phyloP scores from a whole-genome alignment of 192 early-diverging fungal genomes.

The Chytriomyces hyalinus region DNA sequence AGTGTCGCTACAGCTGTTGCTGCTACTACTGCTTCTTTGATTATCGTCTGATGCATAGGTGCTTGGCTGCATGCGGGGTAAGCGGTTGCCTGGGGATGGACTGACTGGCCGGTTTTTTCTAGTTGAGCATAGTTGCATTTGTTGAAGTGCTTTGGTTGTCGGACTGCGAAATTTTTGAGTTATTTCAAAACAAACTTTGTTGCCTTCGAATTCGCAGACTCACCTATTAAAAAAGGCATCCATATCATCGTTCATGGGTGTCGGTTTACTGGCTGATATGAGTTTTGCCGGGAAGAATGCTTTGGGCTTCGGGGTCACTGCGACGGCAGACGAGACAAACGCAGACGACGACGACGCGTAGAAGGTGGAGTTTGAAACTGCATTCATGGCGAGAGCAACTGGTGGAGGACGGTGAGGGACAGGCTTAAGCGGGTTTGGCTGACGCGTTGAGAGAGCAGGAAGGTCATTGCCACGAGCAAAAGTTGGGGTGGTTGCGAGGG shows the following conservation, averaged over 20 bases:
- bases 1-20: not conserved
- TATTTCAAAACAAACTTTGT: not conserved
- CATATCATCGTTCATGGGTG: not conserved
- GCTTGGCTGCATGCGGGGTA: too few relatives aligned
- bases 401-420: too few relatives aligned
- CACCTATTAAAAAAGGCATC: conserved; percentile 24
- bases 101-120: not conserved
- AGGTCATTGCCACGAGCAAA: too few relatives aligned
- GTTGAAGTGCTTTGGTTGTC: conserved; percentile 1
- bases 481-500: too few relatives aligned
- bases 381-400: too few relatives aligned
- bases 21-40: too few relatives aligned
- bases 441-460: too few relatives aligned
- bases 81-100: not conserved
- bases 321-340: conserved; percentile 6
- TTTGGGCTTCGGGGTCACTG: conserved; percentile 9
- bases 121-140: not conserved
- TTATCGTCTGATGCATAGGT: not conserved
- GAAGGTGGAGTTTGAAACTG: too few relatives aligned
- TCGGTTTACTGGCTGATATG: not conserved
- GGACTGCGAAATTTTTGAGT: conserved; percentile 5
- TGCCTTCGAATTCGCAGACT: not conserved
- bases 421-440: too few relatives aligned
- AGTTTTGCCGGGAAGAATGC: conserved; percentile 14
- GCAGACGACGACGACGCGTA: conserved; percentile 21